Evolutionary conservation across 352 stramenopile genomes (phyloP), one percentile per base, ranked within the genome.

Genomic region (Phytophthora agathidicida): DNA sequence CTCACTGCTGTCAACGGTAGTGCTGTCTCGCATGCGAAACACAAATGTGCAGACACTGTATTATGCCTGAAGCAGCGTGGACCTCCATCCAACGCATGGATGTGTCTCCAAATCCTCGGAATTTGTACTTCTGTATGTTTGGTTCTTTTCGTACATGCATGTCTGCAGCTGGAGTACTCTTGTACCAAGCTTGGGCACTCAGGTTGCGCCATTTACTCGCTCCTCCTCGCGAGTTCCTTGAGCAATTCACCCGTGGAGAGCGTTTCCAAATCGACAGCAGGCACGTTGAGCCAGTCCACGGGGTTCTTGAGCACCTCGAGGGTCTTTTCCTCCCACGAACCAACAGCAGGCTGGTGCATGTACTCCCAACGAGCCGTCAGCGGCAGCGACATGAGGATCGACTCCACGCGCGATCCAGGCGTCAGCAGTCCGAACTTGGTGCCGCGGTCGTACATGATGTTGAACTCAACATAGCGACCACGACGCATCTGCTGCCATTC

Each of bases 401-500:
- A 98, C 75, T 99, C 97, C 52, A 99, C 98, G 54, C 97, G 93
- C 20, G 95, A 97, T 20, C 95, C 96, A 0, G 88, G 88, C 9
- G 97, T 99, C 49, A 98, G 94, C 9, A 99, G 80, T 5, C 97
- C 97, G 66, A 99, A 99, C 43, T 99, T 96, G 27, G 97, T 99
- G 65, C 97, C 97, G 20, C 97, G 85, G 76, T 99, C 97, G 73
- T 99, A 99, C 64, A 99, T 98, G 56, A 99, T 86, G 83, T 99
- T 99, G 80, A 99, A 99, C 82, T 99, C 97, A 7, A 99, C 96
- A 79, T 99, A 99, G 60, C 94, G 88, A 37, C 96, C 96, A 19
- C 96, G 86, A 46, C 97, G 89, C 14, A 99, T 90, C 65, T 98
- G 93, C 82, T 99, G 97, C 97, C 97, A 99, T 46, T 98, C 74